Evolutionary conservation across 495 filamentous ascomycete genomes (phyloP), one percentile per base, ranked within the genome.

Genomic region (Hypoxylon subgilvum): DNA sequence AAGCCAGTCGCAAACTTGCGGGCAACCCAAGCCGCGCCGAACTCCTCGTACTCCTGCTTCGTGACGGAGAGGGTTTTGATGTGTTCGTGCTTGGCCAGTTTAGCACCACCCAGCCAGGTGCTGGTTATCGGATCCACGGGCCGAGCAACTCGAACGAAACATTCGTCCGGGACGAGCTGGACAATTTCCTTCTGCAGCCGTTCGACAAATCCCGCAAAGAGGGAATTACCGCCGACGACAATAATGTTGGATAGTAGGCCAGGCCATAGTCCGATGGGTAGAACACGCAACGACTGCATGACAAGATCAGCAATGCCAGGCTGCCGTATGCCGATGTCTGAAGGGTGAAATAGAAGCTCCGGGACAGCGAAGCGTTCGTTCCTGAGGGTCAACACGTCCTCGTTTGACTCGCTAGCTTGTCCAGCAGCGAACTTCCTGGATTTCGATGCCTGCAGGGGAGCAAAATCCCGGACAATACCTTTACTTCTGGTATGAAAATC

Each of bases 341-440:
- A 79, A 0, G 94, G 93, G 18, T 80, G 86, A 69, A 97, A 97
- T 13, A 97, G 77, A 17, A 97, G 78, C 71, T 99, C 94, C 1
- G 94, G 92, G 0, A 96, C 89, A 12, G 84, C 78, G 67, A 99
- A 99, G 35, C 94, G 82, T 71, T 99, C 94, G 67, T 96, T 97
- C 2, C 89, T 85, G 16, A 97, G 74, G 0, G 92, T 91, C 63
- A 97, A 71, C 17, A 91, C 83, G 64, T 97, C 91, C 66, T 97
- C 94, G 1, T 84, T 78, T 3, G 81, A 77, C 22, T 84, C 82
- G 13, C 76, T 76, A n/a, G 79, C 70, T n/a, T 35, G 35, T 32
- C 80, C 76, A 10, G 82, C 78, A 42, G 73, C 65, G 53, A 77
- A 45, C 69, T 86, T 88, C 40, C 80, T 83, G 44, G 86, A 77